A percentile compares a stretch with the other conserved stretches of the same genome.
Evolutionary conservation across 768 basidiomycete species (phyloP).

Genomic region (Cubamyces sp.): DNA sequence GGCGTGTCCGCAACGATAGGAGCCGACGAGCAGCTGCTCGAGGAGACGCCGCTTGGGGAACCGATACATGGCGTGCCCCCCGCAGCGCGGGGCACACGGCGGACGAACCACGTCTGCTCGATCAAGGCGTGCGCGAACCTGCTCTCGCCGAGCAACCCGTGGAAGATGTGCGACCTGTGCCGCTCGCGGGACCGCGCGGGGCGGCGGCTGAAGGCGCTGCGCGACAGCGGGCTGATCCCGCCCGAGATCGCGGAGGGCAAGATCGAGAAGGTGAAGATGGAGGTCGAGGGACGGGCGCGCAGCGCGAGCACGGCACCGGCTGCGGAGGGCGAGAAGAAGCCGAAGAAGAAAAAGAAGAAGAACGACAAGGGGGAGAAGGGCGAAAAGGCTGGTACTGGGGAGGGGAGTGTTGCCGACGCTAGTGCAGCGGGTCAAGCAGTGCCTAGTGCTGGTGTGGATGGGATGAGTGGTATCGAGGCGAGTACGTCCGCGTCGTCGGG

Average conservation of each 20-base stretch:
- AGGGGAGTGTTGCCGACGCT: background rate
- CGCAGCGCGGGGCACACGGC: slow-evolving; percentile 37
- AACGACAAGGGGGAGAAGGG: slow-evolving; percentile 13
- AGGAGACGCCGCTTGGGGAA: slow-evolving; percentile 16
- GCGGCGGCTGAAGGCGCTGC: slow-evolving; percentile 36
- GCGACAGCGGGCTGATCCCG: slow-evolving; percentile 32
- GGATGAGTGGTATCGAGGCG: background rate
- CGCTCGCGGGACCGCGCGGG: slow-evolving; percentile 41
- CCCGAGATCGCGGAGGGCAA: slow-evolving; percentile 18
- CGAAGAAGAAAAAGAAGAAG: slow-evolving; percentile 15
- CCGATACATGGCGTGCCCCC: slow-evolving; percentile 30
- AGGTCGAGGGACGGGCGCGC: slow-evolving; percentile 6
- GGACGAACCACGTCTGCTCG: slow-evolving; percentile 44
- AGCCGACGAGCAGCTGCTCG: background rate
- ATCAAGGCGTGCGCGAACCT: slow-evolving; percentile 49
- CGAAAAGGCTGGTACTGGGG: background rate
- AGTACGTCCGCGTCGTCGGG: background rate
- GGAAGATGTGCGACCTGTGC: slow-evolving; percentile 55
- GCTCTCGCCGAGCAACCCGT: slow-evolving; percentile 45
- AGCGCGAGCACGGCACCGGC: background rate
- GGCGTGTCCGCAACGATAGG: background rate
- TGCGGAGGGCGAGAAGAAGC: slow-evolving; percentile 1
- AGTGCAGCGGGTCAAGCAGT: background rate
- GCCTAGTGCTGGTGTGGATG: background rate
- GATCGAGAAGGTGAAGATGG: slow-evolving; percentile 11